Conservation (phyloP, 805 yeast genomes). For the Hanseniaspora mollemarum region DNA sequence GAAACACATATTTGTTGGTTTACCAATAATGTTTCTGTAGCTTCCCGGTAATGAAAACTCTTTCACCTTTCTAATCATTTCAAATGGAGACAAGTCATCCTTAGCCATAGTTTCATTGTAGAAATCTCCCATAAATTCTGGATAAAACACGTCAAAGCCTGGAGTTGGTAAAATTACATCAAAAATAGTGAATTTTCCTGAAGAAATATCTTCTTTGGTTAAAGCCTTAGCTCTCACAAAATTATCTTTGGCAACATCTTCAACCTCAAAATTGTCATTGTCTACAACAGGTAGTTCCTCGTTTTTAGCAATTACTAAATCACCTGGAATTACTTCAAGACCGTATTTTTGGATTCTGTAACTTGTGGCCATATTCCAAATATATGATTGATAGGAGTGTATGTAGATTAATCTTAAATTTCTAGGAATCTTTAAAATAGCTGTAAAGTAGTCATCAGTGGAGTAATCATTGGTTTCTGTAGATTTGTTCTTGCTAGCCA, state of each 20-base stretch:
- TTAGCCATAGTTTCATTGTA: constrained; percentile 63
- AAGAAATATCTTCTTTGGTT: constrained; percentile 57
- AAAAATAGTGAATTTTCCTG: constrained; percentile 50
- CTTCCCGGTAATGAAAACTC: constrained; percentile 91
- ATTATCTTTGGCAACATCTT: constrained; percentile 51
- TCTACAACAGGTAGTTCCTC: constrained; percentile 29
- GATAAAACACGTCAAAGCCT: constrained; percentile 84
- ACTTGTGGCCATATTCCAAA: constrained; percentile 85
- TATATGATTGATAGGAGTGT: constrained; percentile 92
- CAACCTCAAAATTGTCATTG: constrained; percentile 48
- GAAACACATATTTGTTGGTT: constrained; percentile 55
- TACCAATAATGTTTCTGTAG: constrained; percentile 62
- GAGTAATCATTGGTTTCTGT: constrained; percentile 37
- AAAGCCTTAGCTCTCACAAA: constrained; percentile 61
- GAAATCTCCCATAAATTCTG: constrained; percentile 47
- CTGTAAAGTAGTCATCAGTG: constrained; percentile 53
- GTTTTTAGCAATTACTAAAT: constrained; percentile 42
- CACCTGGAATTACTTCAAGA: constrained; percentile 61
- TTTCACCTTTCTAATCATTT: constrained; percentile 72
- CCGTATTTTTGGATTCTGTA: constrained; percentile 65
- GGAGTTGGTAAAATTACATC: constrained; percentile 95
- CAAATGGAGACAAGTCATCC: constrained; percentile 73
- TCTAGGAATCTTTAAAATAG: constrained; percentile 81
- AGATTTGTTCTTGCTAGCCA: constrained; percentile 42
- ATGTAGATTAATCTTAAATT: constrained; percentile 89